phyloP scores from a whole-genome alignment of 139 green algal species.

The Edaphochlamys debaryana region DNA sequence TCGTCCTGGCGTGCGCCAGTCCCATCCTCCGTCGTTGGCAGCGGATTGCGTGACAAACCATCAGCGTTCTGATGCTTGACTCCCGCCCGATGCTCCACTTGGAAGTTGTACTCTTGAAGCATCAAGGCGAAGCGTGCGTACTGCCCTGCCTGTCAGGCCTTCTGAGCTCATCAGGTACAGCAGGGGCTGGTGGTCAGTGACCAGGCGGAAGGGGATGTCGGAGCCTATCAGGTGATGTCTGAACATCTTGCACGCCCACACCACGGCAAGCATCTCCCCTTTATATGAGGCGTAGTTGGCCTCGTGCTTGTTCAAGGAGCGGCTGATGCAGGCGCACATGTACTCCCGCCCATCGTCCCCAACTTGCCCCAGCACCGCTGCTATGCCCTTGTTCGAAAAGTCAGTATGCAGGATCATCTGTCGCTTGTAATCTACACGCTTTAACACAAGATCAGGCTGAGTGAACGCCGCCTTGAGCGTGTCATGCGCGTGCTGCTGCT shows the following conservation, averaged over 20 bases:
- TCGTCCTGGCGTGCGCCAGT: background rate
- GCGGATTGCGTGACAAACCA: background rate
- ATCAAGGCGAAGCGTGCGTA: constrained; percentile 42
- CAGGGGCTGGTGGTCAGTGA: constrained; percentile 49
- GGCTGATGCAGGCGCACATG: constrained; percentile 48
- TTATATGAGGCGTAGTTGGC: constrained; percentile 31
- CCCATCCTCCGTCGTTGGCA: background rate
- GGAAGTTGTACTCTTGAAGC: constrained; percentile 39
- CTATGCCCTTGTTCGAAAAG: constrained; percentile 20
- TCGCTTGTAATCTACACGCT: background rate
- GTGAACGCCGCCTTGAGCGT: constrained; percentile 5
- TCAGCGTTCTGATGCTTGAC: constrained; percentile 43
- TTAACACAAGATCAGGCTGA: background rate
- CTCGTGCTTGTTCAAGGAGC: constrained; percentile 46
- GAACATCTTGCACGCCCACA: constrained; percentile 40
- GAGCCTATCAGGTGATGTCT: constrained; percentile 39
- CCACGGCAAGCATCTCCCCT: background rate
- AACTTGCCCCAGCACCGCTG: constrained; percentile 50
- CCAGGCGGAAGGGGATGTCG: constrained; percentile 17
- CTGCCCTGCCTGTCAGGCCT: constrained; percentile 22
- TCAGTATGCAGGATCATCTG: constrained; percentile 7
- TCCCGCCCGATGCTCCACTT: constrained; percentile 30
- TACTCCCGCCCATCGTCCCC: constrained; percentile 45
- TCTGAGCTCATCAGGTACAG: constrained; percentile 39
- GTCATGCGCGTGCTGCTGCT: constrained; percentile 16